Conservation (phyloP, 2,329 filamentous ascomycete species). For the Penicillium sp. region DNA sequence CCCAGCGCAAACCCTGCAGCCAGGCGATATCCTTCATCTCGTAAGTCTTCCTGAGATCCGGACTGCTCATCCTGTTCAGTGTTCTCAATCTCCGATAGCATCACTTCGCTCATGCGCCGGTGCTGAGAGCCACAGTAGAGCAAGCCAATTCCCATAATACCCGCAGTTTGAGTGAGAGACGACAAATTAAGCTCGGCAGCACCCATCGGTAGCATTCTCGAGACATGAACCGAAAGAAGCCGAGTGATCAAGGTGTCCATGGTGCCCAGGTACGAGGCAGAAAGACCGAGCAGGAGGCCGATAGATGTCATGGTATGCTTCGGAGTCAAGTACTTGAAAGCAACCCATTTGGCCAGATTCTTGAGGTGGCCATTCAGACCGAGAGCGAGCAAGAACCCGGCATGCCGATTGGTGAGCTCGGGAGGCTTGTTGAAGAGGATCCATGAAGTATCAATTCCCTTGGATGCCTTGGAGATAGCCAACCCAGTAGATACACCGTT, state of each 20-base stretch:
- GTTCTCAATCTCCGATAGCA: conserved; percentile 96
- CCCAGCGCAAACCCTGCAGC: conserved; percentile 93
- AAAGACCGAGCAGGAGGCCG: conserved; percentile 87
- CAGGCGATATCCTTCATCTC: conserved; percentile 94
- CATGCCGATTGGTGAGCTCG: conserved; percentile 94
- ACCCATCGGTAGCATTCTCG: conserved; percentile 87
- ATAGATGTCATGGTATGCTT: conserved; percentile 99
- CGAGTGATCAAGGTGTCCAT: conserved; percentile 97
- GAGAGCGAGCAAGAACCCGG: conserved; percentile 87
- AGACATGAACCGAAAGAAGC: conserved; percentile 92
- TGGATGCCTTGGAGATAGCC: conserved; percentile 85
- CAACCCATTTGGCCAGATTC: conserved; percentile 94
- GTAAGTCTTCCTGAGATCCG: conserved; percentile 73
- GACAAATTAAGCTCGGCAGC: conserved; percentile 94
- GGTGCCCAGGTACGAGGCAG: conserved; percentile 91
- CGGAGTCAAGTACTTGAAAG: conserved; percentile 98
- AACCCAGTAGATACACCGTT: conserved; percentile 92
- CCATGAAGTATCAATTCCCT: conserved; percentile 97
- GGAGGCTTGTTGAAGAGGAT: conserved; percentile 96
- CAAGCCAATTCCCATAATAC: conserved; percentile 94
- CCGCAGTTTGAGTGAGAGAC: conserved; percentile 90
- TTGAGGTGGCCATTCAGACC: conserved; percentile 96
- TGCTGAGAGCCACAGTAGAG: conserved; percentile 96
- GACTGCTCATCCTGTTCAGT: conserved; percentile 77
- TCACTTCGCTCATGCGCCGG: conserved; percentile 97